Conservation (phyloP, 192 early-diverging fungal species). For the Rhizoclosmatium globosum region DNA sequence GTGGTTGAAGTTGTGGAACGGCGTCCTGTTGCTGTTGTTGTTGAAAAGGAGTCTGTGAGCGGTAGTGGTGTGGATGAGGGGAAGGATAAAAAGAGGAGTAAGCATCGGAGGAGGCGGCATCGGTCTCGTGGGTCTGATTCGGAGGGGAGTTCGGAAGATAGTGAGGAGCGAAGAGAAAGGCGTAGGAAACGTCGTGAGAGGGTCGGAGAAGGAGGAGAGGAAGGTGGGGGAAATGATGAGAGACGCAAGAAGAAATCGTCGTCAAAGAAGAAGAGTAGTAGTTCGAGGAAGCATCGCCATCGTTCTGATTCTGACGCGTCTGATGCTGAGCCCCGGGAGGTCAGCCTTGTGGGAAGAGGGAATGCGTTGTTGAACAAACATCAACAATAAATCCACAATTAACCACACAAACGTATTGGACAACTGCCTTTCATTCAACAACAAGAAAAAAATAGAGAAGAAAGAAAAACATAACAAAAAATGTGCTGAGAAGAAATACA, state of each 20-base stretch:
- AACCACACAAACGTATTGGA: no score
- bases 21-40: background rate
- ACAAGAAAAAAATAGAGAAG: no score
- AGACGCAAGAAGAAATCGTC: slow-evolving; percentile 15
- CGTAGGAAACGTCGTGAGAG: slow-evolving; percentile 13
- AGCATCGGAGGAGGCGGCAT: slow-evolving; percentile 16
- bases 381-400: no score
- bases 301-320: slow-evolving; percentile 6
- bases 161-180: slow-evolving; percentile 8
- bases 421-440: no score
- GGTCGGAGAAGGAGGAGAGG: background rate
- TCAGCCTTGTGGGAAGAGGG: no score
- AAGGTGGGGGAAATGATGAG: background rate
- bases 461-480: no score
- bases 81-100: background rate
- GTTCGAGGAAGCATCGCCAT: slow-evolving; percentile 15
- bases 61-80: background rate
- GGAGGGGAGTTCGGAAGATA: background rate
- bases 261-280: slow-evolving; percentile 15
- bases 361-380: no score
- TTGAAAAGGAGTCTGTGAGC: background rate
- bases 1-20: slow-evolving; percentile 24
- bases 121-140: background rate
- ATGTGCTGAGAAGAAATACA: no score
- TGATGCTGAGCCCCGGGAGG: background rate